Percentiles rank a stretch among this genome's conserved stretches.
These are phyloP conservation scores for Silene latifolia DNA, from an alignment of 148 eudicot species.

Conservation along the genomic window DNA sequence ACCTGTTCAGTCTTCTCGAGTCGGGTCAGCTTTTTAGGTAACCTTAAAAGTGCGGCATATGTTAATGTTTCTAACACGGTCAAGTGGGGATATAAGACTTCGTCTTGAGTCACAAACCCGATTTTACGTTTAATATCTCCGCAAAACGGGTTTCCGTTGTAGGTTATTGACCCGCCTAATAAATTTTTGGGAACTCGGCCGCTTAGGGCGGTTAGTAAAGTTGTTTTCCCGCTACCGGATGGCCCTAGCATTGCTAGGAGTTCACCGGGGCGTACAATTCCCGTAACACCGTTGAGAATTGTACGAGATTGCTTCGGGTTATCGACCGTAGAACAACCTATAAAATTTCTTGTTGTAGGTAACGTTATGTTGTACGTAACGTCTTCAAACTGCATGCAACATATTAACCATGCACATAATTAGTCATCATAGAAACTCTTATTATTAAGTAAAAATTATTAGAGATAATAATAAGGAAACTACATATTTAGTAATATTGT, in stretches of 20 bases:
- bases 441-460: too few species aligned
- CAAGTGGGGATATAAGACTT: constrained; percentile 69
- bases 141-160: constrained; percentile 61
- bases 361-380: constrained; percentile 53
- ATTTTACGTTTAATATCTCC: constrained; percentile 53
- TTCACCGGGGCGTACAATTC: constrained; percentile 68
- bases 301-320: constrained; percentile 39
- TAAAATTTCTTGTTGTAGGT: constrained; percentile 10
- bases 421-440: not conserved
- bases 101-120: constrained; percentile 84
- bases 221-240: constrained; percentile 89
- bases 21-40: constrained; percentile 43
- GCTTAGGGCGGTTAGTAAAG: constrained; percentile 61
- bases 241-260: constrained; percentile 86
- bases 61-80: constrained; percentile 72
- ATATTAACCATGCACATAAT: not conserved
- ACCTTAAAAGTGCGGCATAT: constrained; percentile 58
- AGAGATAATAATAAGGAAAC: too few species aligned
- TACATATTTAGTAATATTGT: too few species aligned
- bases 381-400: constrained; percentile 74
- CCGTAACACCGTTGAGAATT: constrained; percentile 58
- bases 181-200: constrained; percentile 52
- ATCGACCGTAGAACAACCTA: constrained; percentile 1
- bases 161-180: constrained; percentile 55
- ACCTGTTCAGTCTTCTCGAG: constrained; percentile 59